Percentiles rank a stretch among this genome's conserved stretches.
Evolutionary conservation across 371 early-diverging fungal species (phyloP).

Genomic region (Saksenaea oblongispora): DNA sequence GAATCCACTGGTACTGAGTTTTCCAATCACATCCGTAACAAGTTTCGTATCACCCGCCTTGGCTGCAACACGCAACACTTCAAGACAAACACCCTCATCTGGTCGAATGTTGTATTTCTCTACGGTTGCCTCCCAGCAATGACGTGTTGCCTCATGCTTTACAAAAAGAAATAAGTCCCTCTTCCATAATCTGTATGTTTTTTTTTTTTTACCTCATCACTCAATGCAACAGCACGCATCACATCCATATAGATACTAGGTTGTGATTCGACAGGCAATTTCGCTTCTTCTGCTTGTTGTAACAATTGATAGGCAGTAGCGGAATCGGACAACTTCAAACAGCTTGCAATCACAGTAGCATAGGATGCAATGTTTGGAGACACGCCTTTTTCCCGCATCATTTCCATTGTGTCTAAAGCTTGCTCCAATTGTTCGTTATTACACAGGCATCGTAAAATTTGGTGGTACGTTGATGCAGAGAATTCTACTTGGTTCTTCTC

Average conservation of each 20-base stretch:
- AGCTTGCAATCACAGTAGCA: conserved; percentile 36
- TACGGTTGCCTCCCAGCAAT: conserved; percentile 59
- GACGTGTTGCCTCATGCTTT: conserved; percentile 42
- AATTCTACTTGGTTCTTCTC: conserved; percentile 31
- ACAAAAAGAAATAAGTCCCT: neutral
- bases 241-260: conserved; percentile 50
- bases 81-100: conserved; percentile 68
- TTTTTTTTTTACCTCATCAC: conserved; percentile 34
- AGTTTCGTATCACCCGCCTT: conserved; percentile 56
- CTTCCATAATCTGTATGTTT: neutral
- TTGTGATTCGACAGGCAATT: conserved; percentile 39
- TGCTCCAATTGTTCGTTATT: conserved; percentile 39
- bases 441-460: conserved; percentile 46
- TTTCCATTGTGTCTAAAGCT: conserved; percentile 50
- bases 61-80: conserved; percentile 63
- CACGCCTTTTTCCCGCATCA: conserved; percentile 42
- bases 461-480: conserved; percentile 39
- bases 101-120: conserved; percentile 35
- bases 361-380: conserved; percentile 40
- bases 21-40: conserved; percentile 61
- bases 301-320: conserved; percentile 48
- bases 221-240: conserved; percentile 45
- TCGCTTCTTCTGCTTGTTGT: conserved; percentile 50
- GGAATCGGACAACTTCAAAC: conserved; percentile 35
- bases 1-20: conserved; percentile 54